Conservation (phyloP, 441 rosid genomes). For the Cnidoscolus chayamansa region DNA sequence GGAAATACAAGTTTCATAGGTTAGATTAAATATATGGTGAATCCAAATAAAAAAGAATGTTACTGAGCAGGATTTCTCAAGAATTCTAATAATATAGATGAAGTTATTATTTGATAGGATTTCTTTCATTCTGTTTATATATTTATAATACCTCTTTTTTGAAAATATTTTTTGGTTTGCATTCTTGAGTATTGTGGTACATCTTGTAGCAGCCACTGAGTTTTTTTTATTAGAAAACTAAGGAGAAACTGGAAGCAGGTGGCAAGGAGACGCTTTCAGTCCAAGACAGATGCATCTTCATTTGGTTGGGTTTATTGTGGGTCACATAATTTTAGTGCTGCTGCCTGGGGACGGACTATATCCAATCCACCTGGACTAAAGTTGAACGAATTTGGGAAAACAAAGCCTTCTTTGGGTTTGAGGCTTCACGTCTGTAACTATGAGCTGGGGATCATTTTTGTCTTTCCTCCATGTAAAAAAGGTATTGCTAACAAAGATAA, state of each 20-base stretch:
- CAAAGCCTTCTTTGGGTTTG: constrained; percentile 22
- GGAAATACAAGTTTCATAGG: too few relatives aligned
- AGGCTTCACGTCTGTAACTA: constrained; percentile 80
- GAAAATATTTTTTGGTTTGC: not conserved
- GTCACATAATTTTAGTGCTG: constrained; percentile 89
- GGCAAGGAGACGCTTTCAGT: constrained; percentile 64
- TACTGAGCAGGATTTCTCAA: too few relatives aligned
- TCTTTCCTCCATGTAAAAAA: constrained; percentile 58
- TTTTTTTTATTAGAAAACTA: constrained; percentile 7
- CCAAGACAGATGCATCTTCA: constrained; percentile 44
- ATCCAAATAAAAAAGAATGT: too few relatives aligned
- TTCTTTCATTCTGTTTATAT: not conserved
- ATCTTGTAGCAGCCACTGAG: not conserved
- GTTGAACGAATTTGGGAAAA: constrained; percentile 27
- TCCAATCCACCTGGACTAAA: constrained; percentile 37
- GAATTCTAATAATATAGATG: too few relatives aligned
- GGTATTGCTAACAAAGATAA: constrained; percentile 23
- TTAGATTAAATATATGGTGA: too few relatives aligned
- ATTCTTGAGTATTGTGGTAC: not conserved
- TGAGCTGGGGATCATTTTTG: constrained; percentile 77
- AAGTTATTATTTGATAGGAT: too few relatives aligned
- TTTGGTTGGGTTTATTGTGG: constrained; percentile 91
- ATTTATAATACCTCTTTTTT: not conserved
- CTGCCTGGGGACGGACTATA: constrained; percentile 85
- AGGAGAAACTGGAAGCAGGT: constrained; percentile 43